Conservation (phyloP, 2,329 filamentous ascomycete species). For the Pseudocercospora fuligena region DNA sequence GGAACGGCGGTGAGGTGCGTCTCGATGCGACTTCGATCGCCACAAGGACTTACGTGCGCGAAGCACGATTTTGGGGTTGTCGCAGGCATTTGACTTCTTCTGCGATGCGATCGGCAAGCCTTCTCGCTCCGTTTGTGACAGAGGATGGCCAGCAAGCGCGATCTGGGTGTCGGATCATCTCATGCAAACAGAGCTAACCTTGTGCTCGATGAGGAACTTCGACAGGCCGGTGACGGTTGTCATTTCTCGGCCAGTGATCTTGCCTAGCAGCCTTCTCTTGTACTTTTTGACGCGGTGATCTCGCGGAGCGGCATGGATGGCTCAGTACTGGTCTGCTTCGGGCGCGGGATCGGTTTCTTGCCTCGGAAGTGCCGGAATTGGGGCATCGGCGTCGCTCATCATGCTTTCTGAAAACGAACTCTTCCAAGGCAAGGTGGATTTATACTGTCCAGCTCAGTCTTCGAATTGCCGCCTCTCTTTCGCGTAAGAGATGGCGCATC, state of each 20-base stretch:
- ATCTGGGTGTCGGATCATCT: slow-evolving; percentile 8
- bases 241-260: slow-evolving; percentile 2
- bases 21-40: slow-evolving; percentile 11
- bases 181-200: slow-evolving; percentile 10
- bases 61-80: not conserved
- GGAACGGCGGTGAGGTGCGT: not conserved
- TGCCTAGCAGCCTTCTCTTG: slow-evolving; percentile 10
- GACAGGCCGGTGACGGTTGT: not conserved
- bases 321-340: slow-evolving; percentile 11
- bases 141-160: slow-evolving; percentile 1
- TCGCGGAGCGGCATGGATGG: slow-evolving; percentile 1
- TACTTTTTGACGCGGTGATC: slow-evolving; percentile 8
- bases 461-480: slow-evolving; percentile 3
- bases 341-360: slow-evolving; percentile 8
- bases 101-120: not conserved
- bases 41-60: slow-evolving; percentile 1
- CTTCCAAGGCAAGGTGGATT: not conserved
- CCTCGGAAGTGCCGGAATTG: slow-evolving; percentile 2
- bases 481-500: slow-evolving; percentile 4
- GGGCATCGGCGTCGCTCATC: slow-evolving; percentile 1
- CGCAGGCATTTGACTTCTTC: not conserved
- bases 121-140: not conserved
- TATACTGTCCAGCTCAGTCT: not conserved
- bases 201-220: slow-evolving; percentile 11
- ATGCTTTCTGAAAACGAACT: slow-evolving; percentile 2